These are phyloP conservation scores for Crucibulum laeve DNA, from an alignment of 768 basidiomycete genomes.

Conservation along the genomic window DNA sequence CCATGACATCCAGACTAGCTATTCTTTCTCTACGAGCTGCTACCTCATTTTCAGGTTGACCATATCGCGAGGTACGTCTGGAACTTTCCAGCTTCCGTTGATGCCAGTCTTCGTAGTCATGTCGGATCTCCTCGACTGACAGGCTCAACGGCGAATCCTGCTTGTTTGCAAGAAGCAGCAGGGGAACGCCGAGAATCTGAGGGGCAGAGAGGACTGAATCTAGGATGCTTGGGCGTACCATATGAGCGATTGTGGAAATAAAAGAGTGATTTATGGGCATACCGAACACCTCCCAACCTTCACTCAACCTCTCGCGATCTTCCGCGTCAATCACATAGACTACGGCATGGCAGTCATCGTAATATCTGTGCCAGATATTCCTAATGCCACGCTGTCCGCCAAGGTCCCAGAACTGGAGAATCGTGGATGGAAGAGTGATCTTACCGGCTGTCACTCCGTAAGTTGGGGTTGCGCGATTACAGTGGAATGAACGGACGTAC, in stretches of 20 bases:
- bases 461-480: not conserved
- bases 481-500: slow-evolving; percentile 47
- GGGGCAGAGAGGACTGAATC: slow-evolving; percentile 87
- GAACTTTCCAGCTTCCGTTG: slow-evolving; percentile 70
- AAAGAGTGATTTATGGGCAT: slow-evolving; percentile 22
- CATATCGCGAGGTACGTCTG: slow-evolving; percentile 45
- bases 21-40: slow-evolving; percentile 48
- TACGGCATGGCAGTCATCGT: slow-evolving; percentile 95
- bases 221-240: slow-evolving; percentile 21
- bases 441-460: slow-evolving; percentile 64
- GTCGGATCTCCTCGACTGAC: slow-evolving; percentile 86
- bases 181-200: slow-evolving; percentile 84
- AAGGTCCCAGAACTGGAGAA: slow-evolving; percentile 95
- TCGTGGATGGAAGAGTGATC: slow-evolving; percentile 88
- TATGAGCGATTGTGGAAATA: not conserved
- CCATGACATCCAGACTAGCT: slow-evolving; percentile 85
- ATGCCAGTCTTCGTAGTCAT: slow-evolving; percentile 86
- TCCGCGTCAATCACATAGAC: slow-evolving; percentile 93
- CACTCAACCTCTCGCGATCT: slow-evolving; percentile 82
- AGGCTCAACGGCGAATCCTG: slow-evolving; percentile 81
- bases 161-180: slow-evolving; percentile 93
- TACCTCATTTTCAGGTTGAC: slow-evolving; percentile 40
- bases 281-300: slow-evolving; percentile 99
- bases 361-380: slow-evolving; percentile 92
- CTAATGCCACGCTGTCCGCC: slow-evolving; percentile 94